These are phyloP conservation scores for Penicillium lividum DNA, from an alignment of 495 filamentous ascomycete genomes.

Conservation along the genomic window DNA sequence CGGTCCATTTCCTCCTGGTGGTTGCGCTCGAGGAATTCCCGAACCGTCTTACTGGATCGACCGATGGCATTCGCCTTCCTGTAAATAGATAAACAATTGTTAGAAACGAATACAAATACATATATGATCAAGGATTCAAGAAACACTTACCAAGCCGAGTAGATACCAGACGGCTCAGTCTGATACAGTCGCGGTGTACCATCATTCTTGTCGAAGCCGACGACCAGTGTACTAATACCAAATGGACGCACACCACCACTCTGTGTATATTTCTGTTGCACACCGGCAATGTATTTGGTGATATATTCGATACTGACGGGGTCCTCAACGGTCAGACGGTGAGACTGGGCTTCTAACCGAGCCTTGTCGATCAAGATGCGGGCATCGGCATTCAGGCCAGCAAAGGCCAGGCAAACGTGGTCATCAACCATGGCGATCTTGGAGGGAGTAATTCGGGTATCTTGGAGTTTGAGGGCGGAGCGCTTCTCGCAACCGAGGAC, in stretches of 20 bases:
- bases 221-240: conserved; percentile 94
- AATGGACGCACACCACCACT: conserved; percentile 96
- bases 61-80: conserved; percentile 99
- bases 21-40: conserved; percentile 96
- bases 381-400: conserved; percentile 95
- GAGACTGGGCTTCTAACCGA: conserved; percentile 92
- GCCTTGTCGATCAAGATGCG: conserved; percentile 97
- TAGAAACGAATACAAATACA: conserved; percentile 12
- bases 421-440: conserved; percentile 95
- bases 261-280: conserved; percentile 98
- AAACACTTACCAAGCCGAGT: conserved; percentile 83
- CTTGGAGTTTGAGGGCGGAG: conserved; percentile 98
- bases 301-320: conserved; percentile 98
- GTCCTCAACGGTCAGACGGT: conserved; percentile 97
- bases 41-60: conserved; percentile 95
- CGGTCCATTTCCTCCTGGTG: conserved; percentile 97
- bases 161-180: conserved; percentile 97
- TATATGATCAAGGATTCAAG: neutral
- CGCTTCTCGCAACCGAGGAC: conserved; percentile 98
- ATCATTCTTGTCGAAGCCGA: conserved; percentile 94
- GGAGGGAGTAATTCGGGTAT: conserved; percentile 97
- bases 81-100: conserved; percentile 11
- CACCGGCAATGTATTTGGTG: conserved; percentile 95
- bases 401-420: conserved; percentile 95
- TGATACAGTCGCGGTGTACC: conserved; percentile 86